Percentiles rank a stretch among this genome's conserved stretches.
These are phyloP conservation scores for Rhizophagus sp. DNA, from an alignment of 192 early-diverging fungal genomes.

Conservation along the genomic window DNA sequence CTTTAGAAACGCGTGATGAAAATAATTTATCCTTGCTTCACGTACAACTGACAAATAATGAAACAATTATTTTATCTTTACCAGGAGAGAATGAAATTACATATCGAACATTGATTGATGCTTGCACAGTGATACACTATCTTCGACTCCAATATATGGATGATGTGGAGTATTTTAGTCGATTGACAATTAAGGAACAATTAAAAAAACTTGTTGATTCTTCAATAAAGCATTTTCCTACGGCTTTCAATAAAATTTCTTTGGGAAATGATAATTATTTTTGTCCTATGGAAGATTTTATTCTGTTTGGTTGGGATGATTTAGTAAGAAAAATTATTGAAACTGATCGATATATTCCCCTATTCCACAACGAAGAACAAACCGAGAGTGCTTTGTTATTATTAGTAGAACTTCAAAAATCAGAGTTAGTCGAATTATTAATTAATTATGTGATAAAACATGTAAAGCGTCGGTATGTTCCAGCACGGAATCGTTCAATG, in stretches of 20 bases:
- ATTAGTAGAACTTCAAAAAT: constrained; percentile 17
- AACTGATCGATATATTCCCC: not conserved
- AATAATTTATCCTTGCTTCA: not conserved
- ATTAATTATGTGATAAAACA: not conserved
- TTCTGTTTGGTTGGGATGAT: constrained; percentile 5
- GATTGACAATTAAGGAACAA: not conserved
- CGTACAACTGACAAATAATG: not conserved
- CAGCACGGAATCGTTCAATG: not conserved
- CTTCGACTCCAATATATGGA: not conserved
- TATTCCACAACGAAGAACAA: not conserved
- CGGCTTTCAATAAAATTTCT: not conserved
- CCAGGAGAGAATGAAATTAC: not conserved
- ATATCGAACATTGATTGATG: not conserved
- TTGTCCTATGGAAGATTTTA: constrained; percentile 3
- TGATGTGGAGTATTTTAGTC: not conserved
- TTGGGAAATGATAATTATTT: not conserved
- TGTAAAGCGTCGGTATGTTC: not conserved
- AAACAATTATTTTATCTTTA: not conserved
- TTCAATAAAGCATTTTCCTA: not conserved
- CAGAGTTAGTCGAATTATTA: not conserved
- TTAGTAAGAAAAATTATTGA: not conserved
- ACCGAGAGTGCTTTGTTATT: constrained; percentile 12
- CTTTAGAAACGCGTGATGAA: not conserved
- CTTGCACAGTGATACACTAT: not conserved
- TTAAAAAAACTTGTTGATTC: not conserved